Percentiles rank a stretch among this genome's conserved stretches.
Conservation (phyloP, 176 grass and related monocot genomes). For the Carex littledalei region DNA sequence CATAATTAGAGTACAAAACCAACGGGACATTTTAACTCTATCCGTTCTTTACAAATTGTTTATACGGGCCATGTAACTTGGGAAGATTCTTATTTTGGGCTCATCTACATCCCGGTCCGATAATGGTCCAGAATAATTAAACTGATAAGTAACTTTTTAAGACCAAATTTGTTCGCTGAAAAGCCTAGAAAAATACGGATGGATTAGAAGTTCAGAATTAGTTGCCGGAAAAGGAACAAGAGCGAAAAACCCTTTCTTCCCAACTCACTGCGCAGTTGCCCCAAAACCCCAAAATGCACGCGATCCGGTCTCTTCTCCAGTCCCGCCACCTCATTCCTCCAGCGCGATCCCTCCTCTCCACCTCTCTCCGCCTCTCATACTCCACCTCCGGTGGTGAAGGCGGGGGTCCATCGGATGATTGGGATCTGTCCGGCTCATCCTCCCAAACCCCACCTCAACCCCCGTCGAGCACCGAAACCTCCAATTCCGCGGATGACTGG, state of each 20-base stretch:
- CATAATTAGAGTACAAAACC: too few species aligned
- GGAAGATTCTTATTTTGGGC: neutral
- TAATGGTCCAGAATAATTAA: neutral
- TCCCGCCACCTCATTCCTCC: slow-evolving; percentile 39
- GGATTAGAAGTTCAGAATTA: too few species aligned
- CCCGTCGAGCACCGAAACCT: neutral
- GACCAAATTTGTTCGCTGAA: too few species aligned
- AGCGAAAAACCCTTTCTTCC: slow-evolving; percentile 9
- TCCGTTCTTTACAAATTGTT: too few species aligned
- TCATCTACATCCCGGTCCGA: neutral
- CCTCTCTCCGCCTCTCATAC: slow-evolving; percentile 34
- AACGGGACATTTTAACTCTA: too few species aligned
- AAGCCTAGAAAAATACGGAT: too few species aligned
- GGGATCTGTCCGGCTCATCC: neutral
- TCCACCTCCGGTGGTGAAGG: slow-evolving; percentile 18
- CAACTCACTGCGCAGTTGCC: neutral
- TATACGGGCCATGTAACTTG: neutral
- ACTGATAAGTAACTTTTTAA: neutral
- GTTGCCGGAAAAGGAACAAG: neutral
- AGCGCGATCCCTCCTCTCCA: slow-evolving; percentile 25
- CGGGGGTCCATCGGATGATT: neutral
- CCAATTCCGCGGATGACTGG: slow-evolving; percentile 46
- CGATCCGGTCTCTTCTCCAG: slow-evolving; percentile 39
- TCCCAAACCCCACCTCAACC: neutral
- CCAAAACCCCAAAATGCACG: slow-evolving; percentile 26